A percentile compares a stretch with the other conserved stretches of the same genome.
phyloP scores from a whole-genome alignment of 768 basidiomycete genomes.

The Leccinum imitatum region DNA sequence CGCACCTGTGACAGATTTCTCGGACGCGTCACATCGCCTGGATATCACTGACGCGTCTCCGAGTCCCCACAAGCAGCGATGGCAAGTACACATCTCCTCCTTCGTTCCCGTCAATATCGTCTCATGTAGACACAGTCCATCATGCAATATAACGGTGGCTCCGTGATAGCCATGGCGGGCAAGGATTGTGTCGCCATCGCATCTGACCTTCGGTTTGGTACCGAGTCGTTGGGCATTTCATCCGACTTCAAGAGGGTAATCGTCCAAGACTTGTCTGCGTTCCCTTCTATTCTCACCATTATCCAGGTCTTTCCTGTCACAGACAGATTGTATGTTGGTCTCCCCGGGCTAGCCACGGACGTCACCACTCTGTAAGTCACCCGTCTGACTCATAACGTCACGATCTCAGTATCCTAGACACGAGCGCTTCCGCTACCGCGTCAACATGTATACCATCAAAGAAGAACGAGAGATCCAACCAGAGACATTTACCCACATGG shows the following conservation, averaged over 20 bases:
- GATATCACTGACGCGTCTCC: constrained; percentile 22
- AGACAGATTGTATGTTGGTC: constrained; percentile 87
- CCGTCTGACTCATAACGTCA: not conserved
- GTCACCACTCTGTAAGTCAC: constrained; percentile 79
- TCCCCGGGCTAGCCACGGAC: constrained; percentile 92
- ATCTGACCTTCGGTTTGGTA: constrained; percentile 89
- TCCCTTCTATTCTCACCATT: constrained; percentile 1
- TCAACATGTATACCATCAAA: constrained; percentile 99
- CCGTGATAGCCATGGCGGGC: constrained; percentile 98
- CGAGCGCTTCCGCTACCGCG: constrained; percentile 88
- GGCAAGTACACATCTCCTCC: constrained; percentile 15
- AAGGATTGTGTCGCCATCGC: constrained; percentile 99
- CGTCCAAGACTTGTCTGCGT: constrained; percentile 13
- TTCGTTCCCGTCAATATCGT: not conserved
- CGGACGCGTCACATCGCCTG: constrained; percentile 23
- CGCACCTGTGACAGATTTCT: constrained; percentile 9
- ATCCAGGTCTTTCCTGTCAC: constrained; percentile 89
- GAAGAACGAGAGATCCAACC: constrained; percentile 97
- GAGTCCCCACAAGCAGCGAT: constrained; percentile 15
- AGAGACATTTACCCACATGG: constrained; percentile 92
- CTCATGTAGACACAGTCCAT: constrained; percentile 57
- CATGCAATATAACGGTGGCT: constrained; percentile 95
- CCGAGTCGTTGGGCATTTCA: constrained; percentile 81
- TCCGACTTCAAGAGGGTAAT: constrained; percentile 93
- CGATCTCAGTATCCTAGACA: constrained; percentile 47